Evolutionary conservation across 805 yeast species (phyloP), one percentile per base, ranked within the genome.

Genomic region (Candida piceae): DNA sequence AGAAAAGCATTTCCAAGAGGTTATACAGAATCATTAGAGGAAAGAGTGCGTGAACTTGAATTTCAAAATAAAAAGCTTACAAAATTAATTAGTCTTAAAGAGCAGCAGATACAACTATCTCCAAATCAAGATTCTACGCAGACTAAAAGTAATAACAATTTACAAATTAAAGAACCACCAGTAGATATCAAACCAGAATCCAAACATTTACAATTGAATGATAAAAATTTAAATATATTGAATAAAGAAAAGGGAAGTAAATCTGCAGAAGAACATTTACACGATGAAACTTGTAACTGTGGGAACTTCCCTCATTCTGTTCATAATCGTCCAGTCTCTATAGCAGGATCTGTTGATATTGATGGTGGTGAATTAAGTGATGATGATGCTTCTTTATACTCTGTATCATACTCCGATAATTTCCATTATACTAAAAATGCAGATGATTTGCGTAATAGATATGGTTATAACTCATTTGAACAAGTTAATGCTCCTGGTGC

Each of bases 1-100:
- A 70, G 96, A 40, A 68, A 89, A 44, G 90, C 95, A 0, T 88
- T 81, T 52, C 96, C 96, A 0, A 71, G 94, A 55, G 96, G 96
- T 0, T 88, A 88, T 52, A 88, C 96, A 0, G 96, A 88, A 60
- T 80, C 88, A 2, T 59, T 88, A 36, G 97, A 88, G 55, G 94
- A 86, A 52, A 67, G 95, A 34, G 80, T 88, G n/a, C 67, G 96
- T 34, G 93, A 83, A 53, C 67, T 89, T 16, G 95, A 87, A 57
- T 74, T 81, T 3, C 95, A 87, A 51, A 86, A 85, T 56, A 75
- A 77, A 45, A 72, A 83, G 50, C 60, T 88, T 19, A 67, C 73
- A 23, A 83, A 84, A 8, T 54, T 82, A 32, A 52, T 84, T 28
- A 82, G 78, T 41, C 57, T 79, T 38, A 72, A 80, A 46, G 40